Evolutionary conservation across 2,329 filamentous ascomycete genomes (phyloP).

Genomic region (Waltergamsia citrina): DNA sequence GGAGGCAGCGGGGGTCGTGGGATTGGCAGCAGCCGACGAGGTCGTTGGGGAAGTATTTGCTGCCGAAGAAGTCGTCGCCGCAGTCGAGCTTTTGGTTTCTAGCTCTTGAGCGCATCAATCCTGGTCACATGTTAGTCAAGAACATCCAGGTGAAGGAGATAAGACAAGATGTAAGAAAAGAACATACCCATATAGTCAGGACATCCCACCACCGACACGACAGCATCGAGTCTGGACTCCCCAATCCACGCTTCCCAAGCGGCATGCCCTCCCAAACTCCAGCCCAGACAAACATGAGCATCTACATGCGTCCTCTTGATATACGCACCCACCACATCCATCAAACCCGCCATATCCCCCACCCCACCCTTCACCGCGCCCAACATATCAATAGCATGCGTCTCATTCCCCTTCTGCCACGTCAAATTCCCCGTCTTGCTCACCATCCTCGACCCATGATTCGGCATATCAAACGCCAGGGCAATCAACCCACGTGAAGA

Average conservation of each 20-base stretch:
- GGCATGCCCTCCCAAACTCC: slow-evolving; percentile 80
- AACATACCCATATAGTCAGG: slow-evolving; percentile 68
- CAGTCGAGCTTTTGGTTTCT: slow-evolving; percentile 48
- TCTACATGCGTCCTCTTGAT: slow-evolving; percentile 41
- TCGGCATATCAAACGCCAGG: slow-evolving; percentile 83
- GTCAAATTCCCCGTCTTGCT: slow-evolving; percentile 60
- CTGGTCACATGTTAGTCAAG: slow-evolving; percentile 16
- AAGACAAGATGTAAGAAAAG: not conserved
- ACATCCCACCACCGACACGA: slow-evolving; percentile 75
- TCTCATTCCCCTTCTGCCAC: slow-evolving; percentile 70
- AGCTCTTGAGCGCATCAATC: slow-evolving; percentile 70
- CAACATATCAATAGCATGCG: slow-evolving; percentile 90
- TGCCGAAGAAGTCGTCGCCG: slow-evolving; percentile 63
- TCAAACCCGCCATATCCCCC: slow-evolving; percentile 63
- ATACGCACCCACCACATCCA: slow-evolving; percentile 71
- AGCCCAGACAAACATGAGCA: slow-evolving; percentile 68
- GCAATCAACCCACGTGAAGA: slow-evolving; percentile 58
- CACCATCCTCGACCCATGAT: slow-evolving; percentile 71
- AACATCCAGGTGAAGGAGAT: not conserved
- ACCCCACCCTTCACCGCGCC: slow-evolving; percentile 64
- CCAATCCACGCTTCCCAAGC: slow-evolving; percentile 76
- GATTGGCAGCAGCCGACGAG: slow-evolving; percentile 54
- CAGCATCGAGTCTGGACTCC: slow-evolving; percentile 71
- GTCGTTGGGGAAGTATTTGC: slow-evolving; percentile 62
- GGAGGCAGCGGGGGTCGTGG: slow-evolving; percentile 66